Conservation (phyloP, 2,329 filamentous ascomycete species). For the Aureobasidium uvarum region DNA sequence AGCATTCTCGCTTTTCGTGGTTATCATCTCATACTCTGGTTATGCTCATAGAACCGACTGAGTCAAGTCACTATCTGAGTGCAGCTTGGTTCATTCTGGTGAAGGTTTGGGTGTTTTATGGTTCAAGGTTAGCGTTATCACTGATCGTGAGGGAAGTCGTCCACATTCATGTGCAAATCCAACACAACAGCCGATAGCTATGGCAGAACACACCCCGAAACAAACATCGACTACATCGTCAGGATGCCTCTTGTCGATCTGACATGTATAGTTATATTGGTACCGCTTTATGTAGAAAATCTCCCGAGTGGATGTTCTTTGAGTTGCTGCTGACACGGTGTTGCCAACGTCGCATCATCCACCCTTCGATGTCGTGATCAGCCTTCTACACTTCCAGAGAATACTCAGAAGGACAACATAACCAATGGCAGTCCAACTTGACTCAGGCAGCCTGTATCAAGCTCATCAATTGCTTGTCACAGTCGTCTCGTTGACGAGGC, state of each 20-base stretch:
- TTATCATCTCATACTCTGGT: no score
- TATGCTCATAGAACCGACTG: background rate
- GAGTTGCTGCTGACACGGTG: background rate
- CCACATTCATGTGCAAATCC: no score
- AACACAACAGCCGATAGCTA: no score
- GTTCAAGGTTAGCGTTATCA: background rate
- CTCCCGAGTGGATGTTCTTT: background rate
- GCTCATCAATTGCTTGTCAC: slow-evolving; percentile 16
- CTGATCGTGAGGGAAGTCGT: no score
- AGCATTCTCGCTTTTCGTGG: background rate
- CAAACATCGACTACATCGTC: background rate
- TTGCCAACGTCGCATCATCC: slow-evolving; percentile 15
- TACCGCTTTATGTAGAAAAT: background rate
- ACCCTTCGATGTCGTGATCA: slow-evolving; percentile 22
- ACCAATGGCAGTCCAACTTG: background rate
- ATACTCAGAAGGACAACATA: background rate
- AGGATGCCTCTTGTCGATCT: background rate
- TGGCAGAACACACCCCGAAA: background rate
- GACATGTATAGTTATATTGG: background rate
- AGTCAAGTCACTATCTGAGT: background rate
- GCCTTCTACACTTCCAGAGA: background rate
- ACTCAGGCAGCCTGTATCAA: background rate
- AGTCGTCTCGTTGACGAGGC: background rate
- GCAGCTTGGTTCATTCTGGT: background rate
- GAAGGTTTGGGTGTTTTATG: background rate